Percentiles rank a stretch among this genome's conserved stretches.
Conservation (phyloP, 345 rosid species). For the Hibiscus trionum region DNA sequence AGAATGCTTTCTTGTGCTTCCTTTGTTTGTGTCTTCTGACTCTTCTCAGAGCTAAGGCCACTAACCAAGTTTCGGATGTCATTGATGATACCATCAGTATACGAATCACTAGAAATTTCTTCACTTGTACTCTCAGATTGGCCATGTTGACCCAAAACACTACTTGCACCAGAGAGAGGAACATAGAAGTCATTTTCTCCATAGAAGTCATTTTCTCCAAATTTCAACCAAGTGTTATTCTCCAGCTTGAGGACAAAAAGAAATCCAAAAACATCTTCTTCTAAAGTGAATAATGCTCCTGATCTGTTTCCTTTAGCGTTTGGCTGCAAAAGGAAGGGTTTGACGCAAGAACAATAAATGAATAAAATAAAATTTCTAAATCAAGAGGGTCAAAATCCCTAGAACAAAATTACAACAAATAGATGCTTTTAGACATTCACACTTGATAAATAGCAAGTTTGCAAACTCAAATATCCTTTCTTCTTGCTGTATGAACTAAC, state of each 20-base stretch:
- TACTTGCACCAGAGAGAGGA: conserved; percentile 48
- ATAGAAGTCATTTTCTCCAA: conserved; percentile 66
- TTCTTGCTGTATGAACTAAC: too few relatives aligned
- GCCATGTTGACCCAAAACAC: conserved; percentile 25
- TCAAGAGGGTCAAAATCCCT: neutral
- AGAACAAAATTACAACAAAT: neutral
- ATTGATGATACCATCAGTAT: conserved; percentile 56
- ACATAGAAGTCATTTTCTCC: conserved; percentile 70
- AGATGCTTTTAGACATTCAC: neutral
- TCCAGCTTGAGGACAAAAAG: conserved; percentile 79
- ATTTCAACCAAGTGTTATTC: conserved; percentile 62
- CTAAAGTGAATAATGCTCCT: conserved; percentile 57
- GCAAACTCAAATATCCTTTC: neutral
- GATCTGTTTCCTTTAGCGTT: conserved; percentile 49
- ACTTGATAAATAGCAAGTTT: neutral
- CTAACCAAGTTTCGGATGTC: conserved; percentile 74
- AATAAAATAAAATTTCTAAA: neutral
- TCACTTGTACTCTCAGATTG: conserved; percentile 26
- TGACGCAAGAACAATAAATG: conserved; percentile 5
- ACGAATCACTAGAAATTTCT: conserved; percentile 39
- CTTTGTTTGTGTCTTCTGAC: conserved; percentile 46
- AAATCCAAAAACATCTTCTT: conserved; percentile 52
- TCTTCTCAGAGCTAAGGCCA: conserved; percentile 56
- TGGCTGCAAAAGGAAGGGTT: conserved; percentile 39
- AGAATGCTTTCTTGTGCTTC: conserved; percentile 83